These are phyloP conservation scores for Aquanectria penicillioides DNA, from an alignment of 2,329 filamentous ascomycete species.

Conservation along the genomic window DNA sequence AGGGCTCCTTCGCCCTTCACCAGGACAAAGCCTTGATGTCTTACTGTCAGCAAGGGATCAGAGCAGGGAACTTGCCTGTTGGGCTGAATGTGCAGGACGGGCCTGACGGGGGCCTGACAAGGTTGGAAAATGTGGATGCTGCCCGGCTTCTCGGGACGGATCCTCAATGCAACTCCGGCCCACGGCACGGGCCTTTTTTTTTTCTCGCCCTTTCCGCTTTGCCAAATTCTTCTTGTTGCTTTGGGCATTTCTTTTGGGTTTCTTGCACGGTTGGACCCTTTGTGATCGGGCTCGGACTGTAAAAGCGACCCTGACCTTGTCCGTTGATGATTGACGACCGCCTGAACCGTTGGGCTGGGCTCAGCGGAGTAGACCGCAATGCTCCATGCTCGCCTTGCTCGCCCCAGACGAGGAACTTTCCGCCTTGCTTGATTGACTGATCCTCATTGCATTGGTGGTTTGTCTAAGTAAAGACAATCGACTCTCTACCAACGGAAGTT, in stretches of 20 bases:
- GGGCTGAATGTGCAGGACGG: slow-evolving; percentile 13
- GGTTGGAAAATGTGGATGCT: slow-evolving; percentile 25
- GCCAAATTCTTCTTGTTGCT: background rate
- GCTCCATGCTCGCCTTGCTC: background rate
- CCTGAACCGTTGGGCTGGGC: slow-evolving; percentile 40
- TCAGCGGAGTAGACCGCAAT: slow-evolving; percentile 22
- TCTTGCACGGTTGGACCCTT: slow-evolving; percentile 23
- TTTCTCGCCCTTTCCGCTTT: no score
- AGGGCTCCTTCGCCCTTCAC: background rate
- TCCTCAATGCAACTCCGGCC: slow-evolving; percentile 28
- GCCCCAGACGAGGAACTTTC: no score
- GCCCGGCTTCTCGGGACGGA: slow-evolving; percentile 34
- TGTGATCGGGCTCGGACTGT: slow-evolving; percentile 23
- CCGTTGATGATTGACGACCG: slow-evolving; percentile 23
- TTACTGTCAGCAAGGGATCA: slow-evolving; percentile 3
- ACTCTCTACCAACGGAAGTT: background rate
- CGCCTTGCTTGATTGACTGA: no score
- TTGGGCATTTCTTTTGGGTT: slow-evolving; percentile 1
- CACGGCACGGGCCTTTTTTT: slow-evolving; percentile 25
- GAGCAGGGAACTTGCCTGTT: slow-evolving; percentile 15
- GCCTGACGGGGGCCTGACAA: slow-evolving; percentile 18
- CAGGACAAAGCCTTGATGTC: slow-evolving; percentile 9
- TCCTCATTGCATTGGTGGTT: no score
- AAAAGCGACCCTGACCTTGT: slow-evolving; percentile 32
- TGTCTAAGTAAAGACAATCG: background rate